A percentile compares a stretch with the other conserved stretches of the same genome.
These are phyloP conservation scores for Primulina tabacum DNA, from an alignment of 257 asterid species.

Conservation along the genomic window DNA sequence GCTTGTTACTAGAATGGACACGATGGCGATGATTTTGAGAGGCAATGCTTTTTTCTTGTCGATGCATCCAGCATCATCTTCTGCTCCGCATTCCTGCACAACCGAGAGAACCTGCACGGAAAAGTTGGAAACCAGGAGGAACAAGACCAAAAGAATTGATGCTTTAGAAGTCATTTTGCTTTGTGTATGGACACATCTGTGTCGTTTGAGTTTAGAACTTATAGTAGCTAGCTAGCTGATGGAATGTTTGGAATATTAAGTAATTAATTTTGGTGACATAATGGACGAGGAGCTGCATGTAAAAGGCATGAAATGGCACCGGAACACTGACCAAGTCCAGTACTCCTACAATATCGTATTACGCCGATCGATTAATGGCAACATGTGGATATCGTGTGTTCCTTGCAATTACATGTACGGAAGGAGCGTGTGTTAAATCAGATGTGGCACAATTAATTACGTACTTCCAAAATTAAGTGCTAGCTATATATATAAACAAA, in stretches of 20 bases:
- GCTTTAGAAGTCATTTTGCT: too few species aligned
- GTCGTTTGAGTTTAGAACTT: too few species aligned
- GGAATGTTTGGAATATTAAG: too few species aligned
- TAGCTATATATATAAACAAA: too few species aligned
- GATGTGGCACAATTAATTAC: not conserved
- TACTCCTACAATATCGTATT: not conserved
- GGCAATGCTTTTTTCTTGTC: constrained; percentile 23
- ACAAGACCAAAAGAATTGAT: not conserved
- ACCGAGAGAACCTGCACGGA: constrained; percentile 20
- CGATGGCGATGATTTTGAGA: constrained; percentile 20
- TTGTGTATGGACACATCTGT: too few species aligned
- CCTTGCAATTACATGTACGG: not conserved
- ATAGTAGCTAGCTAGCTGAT: too few species aligned
- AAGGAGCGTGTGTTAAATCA: not conserved
- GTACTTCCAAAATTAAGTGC: too few species aligned
- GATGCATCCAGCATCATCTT: not conserved
- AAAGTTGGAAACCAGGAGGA: not conserved
- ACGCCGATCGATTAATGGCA: not conserved
- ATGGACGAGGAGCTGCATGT: too few species aligned
- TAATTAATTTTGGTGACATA: too few species aligned
- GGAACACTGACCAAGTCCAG: not conserved
- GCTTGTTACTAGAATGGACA: constrained; percentile 15
- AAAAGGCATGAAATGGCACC: too few species aligned
- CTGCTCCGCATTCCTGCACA: constrained; percentile 20
- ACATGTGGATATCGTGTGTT: not conserved